Conservation (phyloP, 345 rosid genomes). For the Cardamine resedifolia region DNA sequence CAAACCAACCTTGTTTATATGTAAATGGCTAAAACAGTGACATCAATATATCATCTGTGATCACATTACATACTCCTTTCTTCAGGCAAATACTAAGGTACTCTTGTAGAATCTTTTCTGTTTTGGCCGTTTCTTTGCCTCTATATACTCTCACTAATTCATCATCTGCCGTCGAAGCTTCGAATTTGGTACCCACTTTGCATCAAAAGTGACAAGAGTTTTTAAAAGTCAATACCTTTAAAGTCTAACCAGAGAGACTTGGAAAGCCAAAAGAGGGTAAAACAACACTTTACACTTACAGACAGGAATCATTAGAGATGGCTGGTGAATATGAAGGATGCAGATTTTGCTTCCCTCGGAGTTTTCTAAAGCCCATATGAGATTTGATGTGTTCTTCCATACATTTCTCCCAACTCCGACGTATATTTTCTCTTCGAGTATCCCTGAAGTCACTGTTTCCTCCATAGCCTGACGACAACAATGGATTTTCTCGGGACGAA, state of each 20-base stretch:
- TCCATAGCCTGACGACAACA: slow-evolving; percentile 25
- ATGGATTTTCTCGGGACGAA: not conserved
- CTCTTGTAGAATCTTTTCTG: slow-evolving; percentile 48
- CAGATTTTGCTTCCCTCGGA: slow-evolving; percentile 62
- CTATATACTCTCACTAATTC: slow-evolving; percentile 57
- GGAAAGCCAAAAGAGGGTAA: not conserved
- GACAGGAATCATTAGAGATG: slow-evolving; percentile 56
- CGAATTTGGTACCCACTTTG: slow-evolving; percentile 73
- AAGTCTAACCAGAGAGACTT: not conserved
- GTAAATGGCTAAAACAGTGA: not conserved
- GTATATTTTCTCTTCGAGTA: slow-evolving; percentile 57
- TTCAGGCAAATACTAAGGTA: slow-evolving; percentile 50
- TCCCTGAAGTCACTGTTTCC: slow-evolving; percentile 31
- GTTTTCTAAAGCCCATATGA: slow-evolving; percentile 60
- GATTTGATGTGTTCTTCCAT: slow-evolving; percentile 45
- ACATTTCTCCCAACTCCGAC: slow-evolving; percentile 60
- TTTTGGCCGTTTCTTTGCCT: slow-evolving; percentile 50
- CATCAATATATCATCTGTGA: not conserved
- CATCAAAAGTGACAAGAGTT: not conserved
- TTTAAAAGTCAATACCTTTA: slow-evolving; percentile 13
- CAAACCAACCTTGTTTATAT: not conserved
- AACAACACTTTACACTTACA: slow-evolving; percentile 42
- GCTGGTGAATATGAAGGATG: slow-evolving; percentile 67
- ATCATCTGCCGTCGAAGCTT: slow-evolving; percentile 46
- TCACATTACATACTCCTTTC: slow-evolving; percentile 46